These are phyloP conservation scores for Didymella sp. DNA, from an alignment of 2,329 filamentous ascomycete species.

Conservation along the genomic window DNA sequence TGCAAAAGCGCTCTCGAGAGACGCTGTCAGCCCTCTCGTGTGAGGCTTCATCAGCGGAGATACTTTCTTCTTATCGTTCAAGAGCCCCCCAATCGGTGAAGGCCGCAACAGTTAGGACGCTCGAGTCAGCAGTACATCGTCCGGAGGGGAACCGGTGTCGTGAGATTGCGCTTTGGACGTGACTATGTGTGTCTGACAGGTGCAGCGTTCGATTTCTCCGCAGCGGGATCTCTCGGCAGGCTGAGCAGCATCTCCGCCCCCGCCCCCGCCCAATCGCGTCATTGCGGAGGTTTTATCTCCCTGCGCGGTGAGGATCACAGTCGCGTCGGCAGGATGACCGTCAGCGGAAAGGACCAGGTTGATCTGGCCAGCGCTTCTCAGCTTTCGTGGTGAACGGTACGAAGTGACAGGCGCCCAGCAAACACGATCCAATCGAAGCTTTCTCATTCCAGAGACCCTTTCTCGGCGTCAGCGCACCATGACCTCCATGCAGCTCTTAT, in stretches of 20 bases:
- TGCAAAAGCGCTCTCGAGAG: slow-evolving; percentile 26
- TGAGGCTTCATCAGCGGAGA: slow-evolving; percentile 11
- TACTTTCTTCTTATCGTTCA: slow-evolving; percentile 25
- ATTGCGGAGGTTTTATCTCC: slow-evolving; percentile 19
- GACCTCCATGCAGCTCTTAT: slow-evolving; percentile 11
- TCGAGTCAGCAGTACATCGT: slow-evolving; percentile 14
- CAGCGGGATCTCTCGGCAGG: slow-evolving; percentile 32
- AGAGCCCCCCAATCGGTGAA: slow-evolving; percentile 16
- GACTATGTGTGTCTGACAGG: slow-evolving; percentile 16
- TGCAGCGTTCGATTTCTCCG: slow-evolving; percentile 19
- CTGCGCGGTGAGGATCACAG: slow-evolving; percentile 19
- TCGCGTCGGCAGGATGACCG: slow-evolving; percentile 12
- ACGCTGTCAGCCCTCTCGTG: slow-evolving; percentile 35
- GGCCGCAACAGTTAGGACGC: background rate
- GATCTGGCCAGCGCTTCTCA: slow-evolving; percentile 5
- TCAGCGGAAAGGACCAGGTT: slow-evolving; percentile 9
- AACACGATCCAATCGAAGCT: slow-evolving; percentile 11
- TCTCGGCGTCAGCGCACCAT: slow-evolving; percentile 15
- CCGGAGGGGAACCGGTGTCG: slow-evolving; percentile 28
- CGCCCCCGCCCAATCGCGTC: slow-evolving; percentile 23
- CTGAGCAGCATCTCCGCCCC: slow-evolving; percentile 21
- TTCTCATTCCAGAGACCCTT: slow-evolving; percentile 4
- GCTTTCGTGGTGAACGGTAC: slow-evolving; percentile 7
- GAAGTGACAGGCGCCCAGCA: slow-evolving; percentile 17
- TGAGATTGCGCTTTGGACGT: slow-evolving; percentile 12